A percentile compares a stretch with the other conserved stretches of the same genome.
Evolutionary conservation across 1,139 yeast species (phyloP).

Genomic region (Zygosaccharomyces sapae): DNA sequence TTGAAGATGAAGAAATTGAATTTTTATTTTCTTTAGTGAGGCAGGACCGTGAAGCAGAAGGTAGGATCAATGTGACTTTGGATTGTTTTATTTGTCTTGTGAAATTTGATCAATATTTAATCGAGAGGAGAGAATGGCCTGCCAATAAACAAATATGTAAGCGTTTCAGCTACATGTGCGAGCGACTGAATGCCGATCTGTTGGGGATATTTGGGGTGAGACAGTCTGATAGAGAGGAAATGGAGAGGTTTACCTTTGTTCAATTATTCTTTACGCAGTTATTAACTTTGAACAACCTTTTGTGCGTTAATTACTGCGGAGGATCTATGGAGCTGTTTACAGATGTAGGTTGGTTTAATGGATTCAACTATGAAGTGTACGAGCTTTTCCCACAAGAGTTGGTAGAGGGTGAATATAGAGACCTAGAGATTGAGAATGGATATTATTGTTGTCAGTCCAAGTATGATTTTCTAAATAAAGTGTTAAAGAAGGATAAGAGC

Average conservation of each 20-base stretch:
- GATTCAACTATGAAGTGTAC: conserved; percentile 10
- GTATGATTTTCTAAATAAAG: conserved; percentile 2
- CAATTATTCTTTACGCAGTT: conserved; percentile 15
- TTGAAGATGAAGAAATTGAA: conserved; percentile 10
- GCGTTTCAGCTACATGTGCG: conserved; percentile 4
- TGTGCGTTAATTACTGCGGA: conserved; percentile 10
- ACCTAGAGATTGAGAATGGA: background rate
- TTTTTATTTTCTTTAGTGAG: conserved; percentile 5
- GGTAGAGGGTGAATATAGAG: background rate
- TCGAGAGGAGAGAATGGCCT: conserved; percentile 10
- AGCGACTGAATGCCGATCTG: conserved; percentile 5
- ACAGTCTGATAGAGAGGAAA: background rate
- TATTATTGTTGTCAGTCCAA: conserved; percentile 9
- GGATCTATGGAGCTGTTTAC: background rate
- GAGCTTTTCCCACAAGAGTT: background rate
- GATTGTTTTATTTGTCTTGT: conserved; percentile 11
- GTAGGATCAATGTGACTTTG: conserved; percentile 1
- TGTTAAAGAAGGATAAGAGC: background rate
- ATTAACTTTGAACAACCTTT: conserved; percentile 13
- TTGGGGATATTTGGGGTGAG: background rate
- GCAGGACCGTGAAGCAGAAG: conserved; percentile 1
- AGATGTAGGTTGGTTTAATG: conserved; percentile 7
- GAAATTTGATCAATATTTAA: conserved; percentile 11
- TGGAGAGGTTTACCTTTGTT: conserved; percentile 12
- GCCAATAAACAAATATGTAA: background rate